Conservation (phyloP, 1,284 basidiomycete species). For the Tylopilus microsporus region DNA sequence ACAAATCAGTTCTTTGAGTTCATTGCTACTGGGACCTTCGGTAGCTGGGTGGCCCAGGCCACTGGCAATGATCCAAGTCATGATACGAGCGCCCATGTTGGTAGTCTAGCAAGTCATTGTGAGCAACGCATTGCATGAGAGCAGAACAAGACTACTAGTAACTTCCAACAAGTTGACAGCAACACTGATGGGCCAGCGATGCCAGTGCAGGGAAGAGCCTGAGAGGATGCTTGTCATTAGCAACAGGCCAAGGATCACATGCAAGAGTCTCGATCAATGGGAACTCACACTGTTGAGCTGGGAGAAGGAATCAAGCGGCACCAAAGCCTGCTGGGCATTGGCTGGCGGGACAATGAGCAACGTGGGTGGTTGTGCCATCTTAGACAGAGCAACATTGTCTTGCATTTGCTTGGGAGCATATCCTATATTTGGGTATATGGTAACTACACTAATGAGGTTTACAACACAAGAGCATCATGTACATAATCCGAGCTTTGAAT, state of each 20-base stretch:
- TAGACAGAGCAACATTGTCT: slow-evolving; percentile 87
- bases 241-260: slow-evolving; percentile 97
- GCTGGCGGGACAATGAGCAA: slow-evolving; percentile 79
- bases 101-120: slow-evolving; percentile 52
- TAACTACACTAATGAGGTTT: too few relatives aligned
- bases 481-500: too few relatives aligned
- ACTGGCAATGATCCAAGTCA: slow-evolving; percentile 80
- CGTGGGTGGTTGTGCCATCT: slow-evolving; percentile 58
- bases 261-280: slow-evolving; percentile 90
- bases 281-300: slow-evolving; percentile 92
- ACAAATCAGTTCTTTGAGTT: slow-evolving; percentile 95
- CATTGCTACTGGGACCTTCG: slow-evolving; percentile 92
- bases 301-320: slow-evolving; percentile 90
- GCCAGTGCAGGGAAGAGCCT: slow-evolving; percentile 87
- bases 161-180: slow-evolving; percentile 93
- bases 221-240: slow-evolving; percentile 78
- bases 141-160: slow-evolving; percentile 19
- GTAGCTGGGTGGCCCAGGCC: slow-evolving; percentile 72
- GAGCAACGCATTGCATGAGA: not conserved
- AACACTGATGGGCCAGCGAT: slow-evolving; percentile 82
- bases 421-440: not conserved
- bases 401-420: slow-evolving; percentile 96
- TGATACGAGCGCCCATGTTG: slow-evolving; percentile 93
- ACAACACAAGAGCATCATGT: too few relatives aligned
- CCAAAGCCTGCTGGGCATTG: slow-evolving; percentile 77